These are phyloP conservation scores for Darksidea phi DNA, from an alignment of 495 filamentous ascomycete species.

Conservation along the genomic window DNA sequence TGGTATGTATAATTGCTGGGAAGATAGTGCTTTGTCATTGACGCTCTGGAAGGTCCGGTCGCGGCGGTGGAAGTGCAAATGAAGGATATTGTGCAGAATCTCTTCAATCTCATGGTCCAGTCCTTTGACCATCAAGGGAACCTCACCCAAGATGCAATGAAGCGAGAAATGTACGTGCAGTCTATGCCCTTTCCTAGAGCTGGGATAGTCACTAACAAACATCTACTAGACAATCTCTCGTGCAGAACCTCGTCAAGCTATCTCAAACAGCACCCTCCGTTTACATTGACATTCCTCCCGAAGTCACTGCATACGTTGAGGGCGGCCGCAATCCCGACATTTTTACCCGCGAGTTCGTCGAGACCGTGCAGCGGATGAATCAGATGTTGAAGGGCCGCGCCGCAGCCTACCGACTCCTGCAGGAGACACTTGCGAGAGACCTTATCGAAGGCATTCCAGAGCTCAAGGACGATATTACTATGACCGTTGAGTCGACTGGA, in stretches of 20 bases:
- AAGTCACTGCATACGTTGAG: conserved; percentile 92
- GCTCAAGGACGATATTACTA: conserved; percentile 65
- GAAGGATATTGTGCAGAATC: conserved; percentile 77
- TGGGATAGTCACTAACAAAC: conserved; percentile 15
- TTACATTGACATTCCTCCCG: conserved; percentile 64
- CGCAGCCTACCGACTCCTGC: conserved; percentile 74
- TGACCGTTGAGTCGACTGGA: conserved; percentile 56
- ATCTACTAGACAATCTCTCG: conserved; percentile 31
- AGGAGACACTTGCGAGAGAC: conserved; percentile 78
- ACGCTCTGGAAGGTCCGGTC: conserved; percentile 3
- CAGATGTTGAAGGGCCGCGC: conserved; percentile 81
- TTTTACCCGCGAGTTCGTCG: conserved; percentile 96
- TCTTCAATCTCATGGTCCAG: conserved; percentile 77
- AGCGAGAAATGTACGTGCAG: conserved; percentile 57
- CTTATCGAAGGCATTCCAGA: conserved; percentile 78
- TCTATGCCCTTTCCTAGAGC: not conserved
- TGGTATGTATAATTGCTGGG: not conserved
- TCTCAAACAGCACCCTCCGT: conserved; percentile 49
- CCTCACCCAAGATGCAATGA: conserved; percentile 60
- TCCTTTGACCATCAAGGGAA: conserved; percentile 69
- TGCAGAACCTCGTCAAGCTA: conserved; percentile 50
- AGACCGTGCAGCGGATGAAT: conserved; percentile 79
- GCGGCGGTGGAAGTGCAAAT: conserved; percentile 49
- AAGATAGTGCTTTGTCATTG: not conserved
- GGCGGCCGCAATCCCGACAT: conserved; percentile 93